phyloP scores from a whole-genome alignment of 768 basidiomycete species.

The Phlebiopsis gigantea region DNA sequence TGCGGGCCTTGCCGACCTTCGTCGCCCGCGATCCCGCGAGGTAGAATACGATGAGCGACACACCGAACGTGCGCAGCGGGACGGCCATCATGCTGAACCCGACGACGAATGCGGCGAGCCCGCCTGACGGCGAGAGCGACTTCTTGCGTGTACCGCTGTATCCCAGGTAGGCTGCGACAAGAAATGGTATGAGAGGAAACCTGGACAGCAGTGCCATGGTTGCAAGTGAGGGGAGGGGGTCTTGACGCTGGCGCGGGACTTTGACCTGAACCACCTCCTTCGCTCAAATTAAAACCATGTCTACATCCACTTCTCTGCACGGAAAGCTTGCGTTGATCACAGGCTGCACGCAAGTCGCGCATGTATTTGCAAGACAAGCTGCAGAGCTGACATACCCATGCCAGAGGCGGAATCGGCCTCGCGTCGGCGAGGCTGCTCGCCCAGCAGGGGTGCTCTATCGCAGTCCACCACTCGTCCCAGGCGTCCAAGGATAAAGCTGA shows the following conservation, averaged over 20 bases:
- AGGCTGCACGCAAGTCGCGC: constrained; percentile 30
- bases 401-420: constrained; percentile 48
- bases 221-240: not conserved
- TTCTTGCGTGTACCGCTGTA: constrained; percentile 67
- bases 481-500: constrained; percentile 31
- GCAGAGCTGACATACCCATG: not conserved
- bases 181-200: constrained; percentile 20
- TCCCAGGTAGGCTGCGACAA: constrained; percentile 49
- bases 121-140: constrained; percentile 75
- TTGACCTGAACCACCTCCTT: not conserved
- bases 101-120: constrained; percentile 67
- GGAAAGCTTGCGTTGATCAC: constrained; percentile 33
- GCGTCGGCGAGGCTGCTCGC: constrained; percentile 45
- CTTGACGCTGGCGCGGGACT: not conserved
- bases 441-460: constrained; percentile 35
- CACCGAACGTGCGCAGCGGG: constrained; percentile 59
- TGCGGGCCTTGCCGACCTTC: constrained; percentile 75
- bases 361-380: not conserved
- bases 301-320: constrained; percentile 11
- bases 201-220: not conserved
- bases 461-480: constrained; percentile 45
- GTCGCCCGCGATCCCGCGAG: constrained; percentile 78
- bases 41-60: constrained; percentile 72
- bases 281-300: not conserved
- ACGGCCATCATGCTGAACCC: constrained; percentile 71